These are phyloP conservation scores for Spathaspora hagerdaliae DNA, from an alignment of 805 yeast species.

Conservation along the genomic window DNA sequence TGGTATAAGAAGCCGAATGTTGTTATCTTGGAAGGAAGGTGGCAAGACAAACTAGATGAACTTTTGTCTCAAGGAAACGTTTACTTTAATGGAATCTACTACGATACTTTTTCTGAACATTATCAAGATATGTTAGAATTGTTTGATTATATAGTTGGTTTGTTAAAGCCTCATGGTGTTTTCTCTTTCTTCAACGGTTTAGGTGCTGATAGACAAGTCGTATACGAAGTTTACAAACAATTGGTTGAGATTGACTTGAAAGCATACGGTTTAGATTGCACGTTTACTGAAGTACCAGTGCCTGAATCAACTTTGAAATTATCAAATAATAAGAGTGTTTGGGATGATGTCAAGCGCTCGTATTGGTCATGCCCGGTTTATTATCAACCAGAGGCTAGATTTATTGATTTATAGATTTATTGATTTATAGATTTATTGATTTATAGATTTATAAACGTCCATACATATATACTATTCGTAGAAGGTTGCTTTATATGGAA, in stretches of 20 bases:
- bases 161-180: slow-evolving; percentile 75
- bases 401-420: slow-evolving; percentile 22
- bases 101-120: slow-evolving; percentile 91
- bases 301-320: slow-evolving; percentile 33
- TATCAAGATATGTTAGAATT: slow-evolving; percentile 84
- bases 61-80: slow-evolving; percentile 60
- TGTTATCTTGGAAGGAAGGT: slow-evolving; percentile 76
- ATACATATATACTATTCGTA: neutral
- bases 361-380: slow-evolving; percentile 69
- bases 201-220: slow-evolving; percentile 42
- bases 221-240: slow-evolving; percentile 69
- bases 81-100: slow-evolving; percentile 86
- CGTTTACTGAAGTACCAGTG: slow-evolving; percentile 47
- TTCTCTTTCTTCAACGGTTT: slow-evolving; percentile 90
- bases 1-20: slow-evolving; percentile 79
- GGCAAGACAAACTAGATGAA: slow-evolving; percentile 80
- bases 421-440: slow-evolving; percentile 8
- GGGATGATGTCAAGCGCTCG: slow-evolving; percentile 59
- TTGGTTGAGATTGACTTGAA: slow-evolving; percentile 76
- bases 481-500: neutral
- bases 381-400: slow-evolving; percentile 61
- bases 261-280: slow-evolving; percentile 71
- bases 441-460: slow-evolving; percentile 11
- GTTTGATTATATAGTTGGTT: slow-evolving; percentile 76
- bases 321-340: slow-evolving; percentile 36